Percentiles rank a stretch among this genome's conserved stretches.
These are phyloP conservation scores for Rhodotorula paludigena DNA, from an alignment of 768 basidiomycete species.

Conservation along the genomic window DNA sequence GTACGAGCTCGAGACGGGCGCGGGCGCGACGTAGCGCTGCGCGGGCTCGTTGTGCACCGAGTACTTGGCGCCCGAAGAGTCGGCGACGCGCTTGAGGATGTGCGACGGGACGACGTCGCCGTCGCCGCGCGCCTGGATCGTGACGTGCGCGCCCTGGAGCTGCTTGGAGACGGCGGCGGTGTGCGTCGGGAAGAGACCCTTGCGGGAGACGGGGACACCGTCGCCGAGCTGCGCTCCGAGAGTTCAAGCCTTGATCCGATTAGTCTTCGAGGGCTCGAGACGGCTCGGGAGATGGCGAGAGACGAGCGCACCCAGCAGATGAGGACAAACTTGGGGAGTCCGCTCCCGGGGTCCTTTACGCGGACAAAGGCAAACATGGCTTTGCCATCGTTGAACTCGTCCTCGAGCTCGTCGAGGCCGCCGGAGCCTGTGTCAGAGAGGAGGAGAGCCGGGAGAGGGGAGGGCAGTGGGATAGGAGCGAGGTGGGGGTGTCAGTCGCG, in stretches of 20 bases:
- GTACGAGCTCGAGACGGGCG: constrained; percentile 52
- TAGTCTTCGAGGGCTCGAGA: no score
- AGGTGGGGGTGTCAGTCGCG: no score
- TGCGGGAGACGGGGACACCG: constrained; percentile 85
- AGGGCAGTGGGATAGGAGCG: no score
- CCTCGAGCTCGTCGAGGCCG: constrained; percentile 83
- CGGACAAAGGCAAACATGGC: constrained; percentile 46
- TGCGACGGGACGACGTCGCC: constrained; percentile 70
- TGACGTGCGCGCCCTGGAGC: constrained; percentile 69
- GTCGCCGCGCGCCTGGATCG: constrained; percentile 82
- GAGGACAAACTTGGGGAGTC: constrained; percentile 84
- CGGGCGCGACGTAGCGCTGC: constrained; percentile 69
- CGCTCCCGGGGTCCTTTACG: constrained; percentile 51
- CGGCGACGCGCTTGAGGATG: constrained; percentile 65
- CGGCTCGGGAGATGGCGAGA: no score
- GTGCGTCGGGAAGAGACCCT: constrained; percentile 85
- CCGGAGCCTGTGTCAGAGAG: constrained; percentile 59
- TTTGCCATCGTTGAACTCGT: constrained; percentile 93
- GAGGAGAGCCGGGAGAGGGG: not conserved
- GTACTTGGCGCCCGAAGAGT: constrained; percentile 60
- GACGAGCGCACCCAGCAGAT: constrained; percentile 65
- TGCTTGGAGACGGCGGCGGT: constrained; percentile 71
- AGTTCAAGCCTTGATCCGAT: not conserved
- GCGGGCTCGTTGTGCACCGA: constrained; percentile 72
- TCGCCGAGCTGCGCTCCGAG: constrained; percentile 61